These are phyloP conservation scores for Stramenopiles sp. DNA, from an alignment of 352 stramenopile genomes.

Conservation along the genomic window DNA sequence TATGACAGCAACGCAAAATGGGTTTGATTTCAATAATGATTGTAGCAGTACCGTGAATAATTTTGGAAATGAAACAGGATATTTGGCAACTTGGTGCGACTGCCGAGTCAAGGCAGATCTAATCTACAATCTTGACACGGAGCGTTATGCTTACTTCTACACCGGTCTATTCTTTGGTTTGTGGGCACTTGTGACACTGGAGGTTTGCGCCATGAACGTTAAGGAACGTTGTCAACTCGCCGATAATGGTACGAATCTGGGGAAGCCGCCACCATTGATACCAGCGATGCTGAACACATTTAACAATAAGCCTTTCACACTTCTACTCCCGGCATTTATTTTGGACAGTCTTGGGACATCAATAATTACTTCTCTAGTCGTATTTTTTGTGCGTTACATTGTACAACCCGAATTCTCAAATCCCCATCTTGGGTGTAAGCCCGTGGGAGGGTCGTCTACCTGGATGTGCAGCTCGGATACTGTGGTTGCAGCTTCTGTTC, in stretches of 20 bases:
- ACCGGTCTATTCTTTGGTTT: neutral
- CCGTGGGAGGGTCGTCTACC: neutral
- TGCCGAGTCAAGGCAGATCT: neutral
- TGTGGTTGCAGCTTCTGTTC: neutral
- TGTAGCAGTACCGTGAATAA: neutral
- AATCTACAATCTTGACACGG: neutral
- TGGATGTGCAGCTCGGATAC: neutral
- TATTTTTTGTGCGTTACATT: slow-evolving; percentile 25
- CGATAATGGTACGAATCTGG: neutral
- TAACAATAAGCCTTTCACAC: slow-evolving; percentile 19
- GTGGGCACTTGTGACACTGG: neutral
- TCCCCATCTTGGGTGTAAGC: neutral
- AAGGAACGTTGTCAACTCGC: neutral
- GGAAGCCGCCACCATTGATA: slow-evolving; percentile 13
- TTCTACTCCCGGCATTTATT: slow-evolving; percentile 20
- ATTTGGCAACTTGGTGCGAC: too few relatives aligned
- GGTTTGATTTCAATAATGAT: neutral
- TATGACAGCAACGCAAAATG: neutral
- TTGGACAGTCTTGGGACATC: slow-evolving; percentile 22
- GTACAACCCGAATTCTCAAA: slow-evolving; percentile 2
- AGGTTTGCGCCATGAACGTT: neutral
- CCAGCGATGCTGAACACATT: slow-evolving; percentile 22
- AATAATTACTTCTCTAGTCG: slow-evolving; percentile 19
- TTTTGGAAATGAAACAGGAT: neutral
- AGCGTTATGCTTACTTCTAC: neutral